Evolutionary conservation across 2,329 filamentous ascomycete species (phyloP), one percentile per base, ranked within the genome.

Genomic region (Grosmannia serpens): DNA sequence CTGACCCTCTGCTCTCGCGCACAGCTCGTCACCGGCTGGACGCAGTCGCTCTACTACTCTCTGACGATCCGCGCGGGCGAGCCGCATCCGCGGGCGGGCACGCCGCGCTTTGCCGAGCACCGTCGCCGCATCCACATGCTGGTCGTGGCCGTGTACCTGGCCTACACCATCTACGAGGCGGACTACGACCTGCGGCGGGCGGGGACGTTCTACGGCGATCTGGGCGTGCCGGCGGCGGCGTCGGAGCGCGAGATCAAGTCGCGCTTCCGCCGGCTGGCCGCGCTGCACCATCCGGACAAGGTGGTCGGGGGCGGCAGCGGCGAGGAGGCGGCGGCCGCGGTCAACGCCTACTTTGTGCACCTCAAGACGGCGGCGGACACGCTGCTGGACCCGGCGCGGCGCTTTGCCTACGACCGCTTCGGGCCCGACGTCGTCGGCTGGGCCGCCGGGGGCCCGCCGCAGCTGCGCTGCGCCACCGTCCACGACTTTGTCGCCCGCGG

Each of bases 151-250:
- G 74, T 82, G 61, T 99, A 97, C 74, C 88, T 97, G 44, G 74
- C 87, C 63, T 96, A 96, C 77, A 96, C 91, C 53, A 84, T 97
- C 66, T 94, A 91, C 75, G 92, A 97, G 74, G 87, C 90, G 67
- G 89, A 95, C 77, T 84, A 88, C 75, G 84, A 89, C 62, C 79
- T 96, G 31, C 86, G 83, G 62, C 75, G 79, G 51, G 75, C 78
- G 1, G 84, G 87, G 22, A 85, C 89, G 70, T 96, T 88, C 75
- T 97, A 96, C 74, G 77, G 82, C 53, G 81, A 87, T 62, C 81
- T 99, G 0, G 84, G 84, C 41, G 81, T 96, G 0, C 76, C 85
- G 15, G 77, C 86, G 44, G 71, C 80, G 59, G 87, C 88, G 13
- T 79, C 82, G 57, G 90, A 95, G 57, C 82, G 82, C 65, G 84